Base-by-base conservation (phyloP, 202 grass and related monocot genomes). In the Schoenoplectus triqueter region DNA sequence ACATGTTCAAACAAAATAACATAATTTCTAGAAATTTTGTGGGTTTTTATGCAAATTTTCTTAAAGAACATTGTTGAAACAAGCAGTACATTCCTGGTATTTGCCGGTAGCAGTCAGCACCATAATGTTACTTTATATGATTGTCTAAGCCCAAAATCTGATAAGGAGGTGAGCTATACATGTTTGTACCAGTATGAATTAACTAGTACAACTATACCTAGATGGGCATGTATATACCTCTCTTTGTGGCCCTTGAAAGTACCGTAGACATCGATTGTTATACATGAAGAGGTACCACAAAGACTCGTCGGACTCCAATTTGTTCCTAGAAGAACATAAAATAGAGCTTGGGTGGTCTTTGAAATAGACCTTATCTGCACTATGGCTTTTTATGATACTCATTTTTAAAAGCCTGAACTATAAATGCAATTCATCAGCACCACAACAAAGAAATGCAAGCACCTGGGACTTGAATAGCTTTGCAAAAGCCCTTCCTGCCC, bases 181-280 rank as follows among this genome's bases (percentile, higher is more conserved):
- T 57, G 62, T 73, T 17, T 13, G 13, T 72, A 89, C 5, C 69
- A 39, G 72, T 40, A 59, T 2, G 10, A 78, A 13, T 2, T 78
- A 57, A 59, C 52, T 59, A 13, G 73, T 78, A 59, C 11, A 59
- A 22, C 22, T 59, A 78, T 59, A 42, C 31, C 44, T 66, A 73
- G 44, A 70, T 4, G 22, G 14, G 7, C n/a, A 73, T 48, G 0
- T 73, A 49, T 51, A 50, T 74, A 97, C 93, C 91, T 99, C 20
- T 99, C 87, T 88, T 96, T 96, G 80, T 96, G 96, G 17, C 96
- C 96, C 87, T 99, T 99, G 81, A 0, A 99, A 99, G 84, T 96
- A 96, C 78, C 96, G 87, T 81, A 99, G 89, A 76, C 96, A 99
- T 41, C 96, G 96, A 66, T 99, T 99, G 86, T 99, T 93, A 85